Evolutionary conservation across 306 rosid genomes (phyloP), one percentile per base, ranked within the genome.

Genomic region (Medicago truncatula): DNA sequence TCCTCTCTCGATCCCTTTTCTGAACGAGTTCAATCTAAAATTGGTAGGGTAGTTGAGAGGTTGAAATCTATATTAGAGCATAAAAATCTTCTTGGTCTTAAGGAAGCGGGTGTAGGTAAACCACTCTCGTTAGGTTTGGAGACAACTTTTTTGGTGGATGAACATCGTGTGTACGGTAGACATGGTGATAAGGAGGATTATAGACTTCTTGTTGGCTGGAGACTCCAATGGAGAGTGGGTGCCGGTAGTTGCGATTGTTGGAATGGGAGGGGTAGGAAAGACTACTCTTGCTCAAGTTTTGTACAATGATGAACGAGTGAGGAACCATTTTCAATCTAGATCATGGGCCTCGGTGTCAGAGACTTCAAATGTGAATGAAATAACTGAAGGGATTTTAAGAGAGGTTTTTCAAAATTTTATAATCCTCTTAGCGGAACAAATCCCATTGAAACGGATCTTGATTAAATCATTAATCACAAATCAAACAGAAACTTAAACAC

Each of bases 131-230:
- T 65, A 20, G 71, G 77, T 40, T 59, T 74, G 8, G 78, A 76
- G 25, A 80, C 92, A 54, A 83, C 89, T 53, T 88, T 86, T 21
- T 76, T 88, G 85, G 82, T 88, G 18, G 86, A 85, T 17, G 89
- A 88, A 76, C 39, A 60, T 39, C 25, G 40, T 57, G 81, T 83
- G 25, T 85, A 57, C 74, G 89, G 89, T 13, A 81, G 85, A 63
- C 11, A 54, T 28, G 73, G 2, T 63, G 89, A 88, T 49, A 85
- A 15, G 66, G 83, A 83, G 49, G 61, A 73, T 88, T 9, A 49
- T 81, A 12, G 73, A 66, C 21, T 40, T 67, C 41, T 47, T 78
- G 44, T 14, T 85, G 14, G 56, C 70, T 7, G 83, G 62, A 16
- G 67, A 71, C 8, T 31, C 59, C 20, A 41, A 59, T 9, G 62